Evolutionary conservation across 345 rosid species (phyloP).

Genomic region (Ceriops decandra): DNA sequence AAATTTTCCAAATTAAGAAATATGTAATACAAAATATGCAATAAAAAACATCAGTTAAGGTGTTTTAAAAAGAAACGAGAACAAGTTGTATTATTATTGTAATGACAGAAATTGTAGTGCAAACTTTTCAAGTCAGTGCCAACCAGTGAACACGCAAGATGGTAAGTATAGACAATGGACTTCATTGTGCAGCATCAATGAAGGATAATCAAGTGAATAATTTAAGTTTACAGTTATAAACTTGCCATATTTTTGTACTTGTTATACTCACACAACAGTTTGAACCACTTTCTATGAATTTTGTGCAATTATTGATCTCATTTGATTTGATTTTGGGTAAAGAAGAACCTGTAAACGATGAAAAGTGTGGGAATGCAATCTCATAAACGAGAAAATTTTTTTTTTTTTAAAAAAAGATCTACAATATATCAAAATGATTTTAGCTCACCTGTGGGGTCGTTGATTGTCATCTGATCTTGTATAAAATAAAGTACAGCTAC

Average conservation of each 20-base stretch:
- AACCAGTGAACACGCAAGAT: too few relatives aligned
- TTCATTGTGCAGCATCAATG: too few relatives aligned
- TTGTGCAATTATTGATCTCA: slow-evolving; percentile 28
- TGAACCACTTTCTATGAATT: slow-evolving; percentile 57
- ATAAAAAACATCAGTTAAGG: too few relatives aligned
- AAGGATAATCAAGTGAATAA: slow-evolving; percentile 11
- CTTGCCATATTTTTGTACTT: slow-evolving; percentile 85
- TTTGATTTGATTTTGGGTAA: slow-evolving; percentile 44
- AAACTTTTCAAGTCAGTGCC: too few relatives aligned
- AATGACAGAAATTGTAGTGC: too few relatives aligned
- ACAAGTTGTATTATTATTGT: too few relatives aligned
- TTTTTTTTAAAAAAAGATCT: background rate
- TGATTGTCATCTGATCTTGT: slow-evolving; percentile 58
- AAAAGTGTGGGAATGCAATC: slow-evolving; percentile 15
- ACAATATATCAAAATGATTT: slow-evolving; percentile 18
- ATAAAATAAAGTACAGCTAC: slow-evolving; percentile 62
- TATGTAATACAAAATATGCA: too few relatives aligned
- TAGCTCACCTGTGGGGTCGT: slow-evolving; percentile 43
- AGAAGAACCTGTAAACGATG: slow-evolving; percentile 46
- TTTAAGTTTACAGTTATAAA: slow-evolving; percentile 84
- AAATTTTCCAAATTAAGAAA: too few relatives aligned
- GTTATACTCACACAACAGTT: slow-evolving; percentile 81
- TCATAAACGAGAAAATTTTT: background rate
- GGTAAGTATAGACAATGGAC: too few relatives aligned
- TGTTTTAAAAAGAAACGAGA: too few relatives aligned